Evolutionary conservation across 805 yeast genomes (phyloP), one percentile per base, ranked within the genome.

Genomic region (Kazachstania africana): DNA sequence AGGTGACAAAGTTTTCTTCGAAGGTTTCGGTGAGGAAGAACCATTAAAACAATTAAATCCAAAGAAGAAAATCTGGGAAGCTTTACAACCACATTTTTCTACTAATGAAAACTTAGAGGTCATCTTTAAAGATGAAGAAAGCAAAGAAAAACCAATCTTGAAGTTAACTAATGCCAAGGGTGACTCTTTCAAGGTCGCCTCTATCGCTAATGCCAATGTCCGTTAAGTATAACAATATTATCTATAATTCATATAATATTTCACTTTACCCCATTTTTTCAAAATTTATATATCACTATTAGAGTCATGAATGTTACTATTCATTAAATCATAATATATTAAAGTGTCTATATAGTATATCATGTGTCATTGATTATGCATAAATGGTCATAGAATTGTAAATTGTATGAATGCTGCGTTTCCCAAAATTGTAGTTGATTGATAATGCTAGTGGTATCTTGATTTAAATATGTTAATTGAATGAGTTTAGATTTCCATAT

Each of bases 61-160:
- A 48, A 91, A 91, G 78, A 91, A 91, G 80, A 91, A 91, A 72
- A 68, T 87, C 40, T 91, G 95, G 93, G 98, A 91, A 70, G 71
- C 87, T 32, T 66, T 81, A 42, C 98, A 91, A 68, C 97, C 96
- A 32, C 67, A 70, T 38, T 87, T 91, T 68, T 65, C 88, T 36
- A 88, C 97, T 19, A 74, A 66, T 43, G 91, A 74, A 25, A 62
- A 65, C 29, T 68, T 76, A 36, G 81, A 81, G 52, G 95, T 88
- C 26, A 69, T 82, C 39, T 88, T 72, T 68, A 78, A 78, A 50
- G 78, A 67, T 46, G 73, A 67, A 18, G 56, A 50, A 32, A 65
- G 67, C 45, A 84, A 77, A 50, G 93, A 93, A 43, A 76, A 77
- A 53, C 75, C 77, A 34, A 51, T 52, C 27, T 64, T 67, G 39